Percentiles rank a stretch among this genome's conserved stretches.
Conservation (phyloP, 1,284 basidiomycete species). For the Pseudozyma sp. region DNA sequence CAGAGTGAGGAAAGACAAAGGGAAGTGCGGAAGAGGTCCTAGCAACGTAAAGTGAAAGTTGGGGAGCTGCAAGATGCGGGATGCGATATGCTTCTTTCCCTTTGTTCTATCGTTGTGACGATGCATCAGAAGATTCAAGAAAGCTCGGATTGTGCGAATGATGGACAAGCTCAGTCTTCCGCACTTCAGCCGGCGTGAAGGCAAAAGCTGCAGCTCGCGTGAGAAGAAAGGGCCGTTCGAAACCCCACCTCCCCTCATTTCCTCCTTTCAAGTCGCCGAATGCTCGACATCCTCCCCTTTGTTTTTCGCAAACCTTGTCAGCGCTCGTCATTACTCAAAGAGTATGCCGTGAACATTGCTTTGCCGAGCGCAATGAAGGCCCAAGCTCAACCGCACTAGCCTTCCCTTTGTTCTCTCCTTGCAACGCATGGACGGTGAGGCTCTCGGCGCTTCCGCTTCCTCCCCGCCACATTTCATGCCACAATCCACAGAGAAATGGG, state of each 20-base stretch:
- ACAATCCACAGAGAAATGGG: background rate
- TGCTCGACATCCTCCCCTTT: background rate
- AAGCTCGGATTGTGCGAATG: background rate
- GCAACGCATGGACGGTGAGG: background rate
- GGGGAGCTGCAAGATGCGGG: background rate
- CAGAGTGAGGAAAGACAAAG: background rate
- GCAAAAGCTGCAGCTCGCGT: too few species aligned
- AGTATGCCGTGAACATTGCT: background rate
- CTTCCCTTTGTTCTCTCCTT: slow-evolving; percentile 14
- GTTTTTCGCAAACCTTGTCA: background rate
- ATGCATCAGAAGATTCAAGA: background rate
- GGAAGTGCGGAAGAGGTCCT: slow-evolving; percentile 13
- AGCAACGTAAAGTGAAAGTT: slow-evolving; percentile 3
- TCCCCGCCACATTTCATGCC: slow-evolving; percentile 11
- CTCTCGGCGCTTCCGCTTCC: background rate
- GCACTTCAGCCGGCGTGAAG: too few species aligned
- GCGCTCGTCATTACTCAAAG: background rate
- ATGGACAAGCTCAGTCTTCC: too few species aligned
- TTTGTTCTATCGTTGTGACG: slow-evolving; percentile 14
- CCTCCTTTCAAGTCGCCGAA: too few species aligned
- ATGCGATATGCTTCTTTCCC: background rate
- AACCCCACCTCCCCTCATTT: too few species aligned
- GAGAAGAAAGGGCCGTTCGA: too few species aligned
- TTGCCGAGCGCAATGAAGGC: background rate
- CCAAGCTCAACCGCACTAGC: slow-evolving; percentile 4